Evolutionary conservation across 2,329 filamentous ascomycete genomes (phyloP).

Genomic region (Corynespora cassiicola): DNA sequence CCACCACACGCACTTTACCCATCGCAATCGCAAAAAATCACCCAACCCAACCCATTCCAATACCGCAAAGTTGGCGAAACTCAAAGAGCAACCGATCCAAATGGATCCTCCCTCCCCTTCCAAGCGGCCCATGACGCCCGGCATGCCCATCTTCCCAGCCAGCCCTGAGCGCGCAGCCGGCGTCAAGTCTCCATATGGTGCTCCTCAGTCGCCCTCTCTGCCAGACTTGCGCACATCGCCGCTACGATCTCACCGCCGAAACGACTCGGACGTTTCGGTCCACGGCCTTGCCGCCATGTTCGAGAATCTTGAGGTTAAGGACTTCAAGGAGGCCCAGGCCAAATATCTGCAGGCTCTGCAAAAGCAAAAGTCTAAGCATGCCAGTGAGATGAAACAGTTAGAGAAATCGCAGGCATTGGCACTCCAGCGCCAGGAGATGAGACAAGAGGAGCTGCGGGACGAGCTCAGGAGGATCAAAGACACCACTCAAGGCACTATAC

Average conservation of each 20-base stretch:
- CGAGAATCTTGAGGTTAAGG: slow-evolving; percentile 67
- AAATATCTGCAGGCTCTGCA: slow-evolving; percentile 52
- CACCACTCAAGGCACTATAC: slow-evolving; percentile 28
- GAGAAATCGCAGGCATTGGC: slow-evolving; percentile 72
- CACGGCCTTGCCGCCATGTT: slow-evolving; percentile 70
- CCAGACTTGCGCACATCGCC: slow-evolving; percentile 50
- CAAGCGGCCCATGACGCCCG: slow-evolving; percentile 62
- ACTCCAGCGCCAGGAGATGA: slow-evolving; percentile 31
- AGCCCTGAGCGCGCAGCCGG: slow-evolving; percentile 70
- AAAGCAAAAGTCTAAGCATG: slow-evolving; percentile 48
- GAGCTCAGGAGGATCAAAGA: slow-evolving; percentile 27
- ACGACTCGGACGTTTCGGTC: slow-evolving; percentile 46
- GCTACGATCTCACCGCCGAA: slow-evolving; percentile 37
- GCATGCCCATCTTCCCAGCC: slow-evolving; percentile 64
- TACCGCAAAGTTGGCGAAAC: slow-evolving; percentile 45
- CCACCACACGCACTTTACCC: too few relatives aligned
- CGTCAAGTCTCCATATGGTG: slow-evolving; percentile 40
- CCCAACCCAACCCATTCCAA: too few relatives aligned
- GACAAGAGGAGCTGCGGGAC: slow-evolving; percentile 39
- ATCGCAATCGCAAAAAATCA: too few relatives aligned
- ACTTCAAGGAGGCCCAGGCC: slow-evolving; percentile 52
- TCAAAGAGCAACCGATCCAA: slow-evolving; percentile 42
- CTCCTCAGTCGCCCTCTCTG: slow-evolving; percentile 36
- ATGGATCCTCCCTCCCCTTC: slow-evolving; percentile 50
- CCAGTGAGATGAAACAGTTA: slow-evolving; percentile 48